phyloP scores from a whole-genome alignment of 306 rosid species.

The Inga leiocalycina region DNA sequence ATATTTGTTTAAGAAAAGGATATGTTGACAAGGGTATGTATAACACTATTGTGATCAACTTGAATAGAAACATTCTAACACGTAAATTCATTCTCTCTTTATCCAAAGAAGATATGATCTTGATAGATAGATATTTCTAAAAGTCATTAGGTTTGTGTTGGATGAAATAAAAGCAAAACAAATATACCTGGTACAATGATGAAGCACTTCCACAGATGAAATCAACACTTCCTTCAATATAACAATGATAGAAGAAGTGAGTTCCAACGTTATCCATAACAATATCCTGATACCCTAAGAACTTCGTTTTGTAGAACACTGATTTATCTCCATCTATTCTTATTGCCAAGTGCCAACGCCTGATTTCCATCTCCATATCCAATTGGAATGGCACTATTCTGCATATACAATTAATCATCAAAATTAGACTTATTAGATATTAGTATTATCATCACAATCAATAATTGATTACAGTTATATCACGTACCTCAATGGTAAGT shows the following conservation, averaged over 20 bases:
- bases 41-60: too few species aligned
- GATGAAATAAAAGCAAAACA: too few species aligned
- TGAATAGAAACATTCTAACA: too few species aligned
- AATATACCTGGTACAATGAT: conserved; percentile 38
- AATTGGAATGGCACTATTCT: neutral
- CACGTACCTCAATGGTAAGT: conserved; percentile 58
- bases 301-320: conserved; percentile 54
- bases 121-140: too few species aligned
- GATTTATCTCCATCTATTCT: conserved; percentile 73
- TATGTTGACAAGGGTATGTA: too few species aligned
- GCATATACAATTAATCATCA: neutral
- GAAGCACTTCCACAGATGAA: conserved; percentile 63
- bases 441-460: neutral
- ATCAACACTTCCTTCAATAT: conserved; percentile 70
- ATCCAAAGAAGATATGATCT: too few species aligned
- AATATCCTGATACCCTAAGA: conserved; percentile 74
- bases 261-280: conserved; percentile 63
- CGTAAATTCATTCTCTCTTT: too few species aligned
- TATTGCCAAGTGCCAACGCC: conserved; percentile 72
- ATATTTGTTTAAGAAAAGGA: too few species aligned
- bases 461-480: neutral
- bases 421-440: too few species aligned
- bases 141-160: too few species aligned
- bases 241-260: conserved; percentile 61
- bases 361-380: conserved; percentile 64